phyloP scores from a whole-genome alignment of 106 monocot species.

The Dioscorea alata region DNA sequence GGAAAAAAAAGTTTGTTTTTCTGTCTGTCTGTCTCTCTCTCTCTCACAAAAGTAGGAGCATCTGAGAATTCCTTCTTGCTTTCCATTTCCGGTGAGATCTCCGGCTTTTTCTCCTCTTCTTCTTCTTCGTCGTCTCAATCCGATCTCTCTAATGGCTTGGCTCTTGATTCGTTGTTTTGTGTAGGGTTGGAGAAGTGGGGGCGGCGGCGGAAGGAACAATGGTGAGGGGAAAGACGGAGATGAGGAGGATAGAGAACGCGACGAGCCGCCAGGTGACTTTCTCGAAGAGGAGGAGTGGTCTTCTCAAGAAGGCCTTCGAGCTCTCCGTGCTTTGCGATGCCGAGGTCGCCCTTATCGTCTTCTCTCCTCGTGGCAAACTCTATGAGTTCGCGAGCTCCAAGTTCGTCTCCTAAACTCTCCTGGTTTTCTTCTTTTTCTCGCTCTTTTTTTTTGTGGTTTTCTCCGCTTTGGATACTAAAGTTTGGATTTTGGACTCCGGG shows the following conservation, averaged over 20 bases:
- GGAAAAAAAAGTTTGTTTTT: no score
- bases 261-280: conserved; percentile 45
- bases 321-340: conserved; percentile 38
- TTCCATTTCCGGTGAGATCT: conserved; percentile 1
- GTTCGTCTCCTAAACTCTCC: neutral
- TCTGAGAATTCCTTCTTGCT: neutral
- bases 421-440: conserved; percentile 3
- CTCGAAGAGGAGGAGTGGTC: conserved; percentile 31
- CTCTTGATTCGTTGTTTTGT: no score
- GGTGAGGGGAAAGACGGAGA: conserved; percentile 43
- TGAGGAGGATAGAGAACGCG: conserved; percentile 44
- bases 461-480: no score
- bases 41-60: no score
- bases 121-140: neutral
- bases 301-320: conserved; percentile 41
- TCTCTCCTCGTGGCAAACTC: conserved; percentile 33
- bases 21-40: no score
- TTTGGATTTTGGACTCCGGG: no score
- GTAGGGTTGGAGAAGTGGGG: no score
- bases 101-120: neutral
- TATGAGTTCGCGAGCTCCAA: conserved; percentile 34
- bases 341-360: conserved; percentile 37
- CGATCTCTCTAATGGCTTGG: neutral
- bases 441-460: neutral
- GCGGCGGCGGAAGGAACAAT: conserved; percentile 2